phyloP scores from a whole-genome alignment of 2,329 filamentous ascomycete genomes.

The Aspergillus viridinutans region DNA sequence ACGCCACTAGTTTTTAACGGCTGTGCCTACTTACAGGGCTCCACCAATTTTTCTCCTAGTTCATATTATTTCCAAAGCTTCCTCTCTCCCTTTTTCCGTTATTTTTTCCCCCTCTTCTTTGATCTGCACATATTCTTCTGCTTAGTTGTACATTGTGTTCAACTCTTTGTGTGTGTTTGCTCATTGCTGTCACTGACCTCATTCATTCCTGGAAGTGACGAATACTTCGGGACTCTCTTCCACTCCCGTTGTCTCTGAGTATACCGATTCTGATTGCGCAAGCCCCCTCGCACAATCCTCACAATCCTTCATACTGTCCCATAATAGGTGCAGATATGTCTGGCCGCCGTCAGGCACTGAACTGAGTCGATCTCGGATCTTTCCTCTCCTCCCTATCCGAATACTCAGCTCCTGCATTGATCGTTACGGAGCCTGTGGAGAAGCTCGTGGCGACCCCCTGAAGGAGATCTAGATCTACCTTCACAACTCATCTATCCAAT shows the following conservation, averaged over 20 bases:
- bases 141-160: not conserved
- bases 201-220: not conserved
- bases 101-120: not conserved
- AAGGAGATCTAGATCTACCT: not conserved
- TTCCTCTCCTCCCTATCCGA: not conserved
- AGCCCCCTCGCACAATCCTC: not conserved
- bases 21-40: not conserved
- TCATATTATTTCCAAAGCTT: not conserved
- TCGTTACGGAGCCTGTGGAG: constrained; percentile 13
- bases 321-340: not conserved
- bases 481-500: constrained; percentile 1
- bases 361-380: not conserved
- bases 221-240: not conserved
- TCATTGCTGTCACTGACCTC: not conserved
- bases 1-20: not conserved
- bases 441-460: not conserved
- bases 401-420: not conserved
- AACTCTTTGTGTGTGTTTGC: not conserved
- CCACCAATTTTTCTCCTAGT: not conserved
- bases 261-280: not conserved
- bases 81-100: not conserved
- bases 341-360: not conserved
- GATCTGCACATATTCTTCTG: not conserved
- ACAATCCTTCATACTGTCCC: not conserved
- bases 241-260: not conserved